phyloP scores from a whole-genome alignment of 2,329 filamentous ascomycete species.

The Penicillium sclerotiorum region DNA sequence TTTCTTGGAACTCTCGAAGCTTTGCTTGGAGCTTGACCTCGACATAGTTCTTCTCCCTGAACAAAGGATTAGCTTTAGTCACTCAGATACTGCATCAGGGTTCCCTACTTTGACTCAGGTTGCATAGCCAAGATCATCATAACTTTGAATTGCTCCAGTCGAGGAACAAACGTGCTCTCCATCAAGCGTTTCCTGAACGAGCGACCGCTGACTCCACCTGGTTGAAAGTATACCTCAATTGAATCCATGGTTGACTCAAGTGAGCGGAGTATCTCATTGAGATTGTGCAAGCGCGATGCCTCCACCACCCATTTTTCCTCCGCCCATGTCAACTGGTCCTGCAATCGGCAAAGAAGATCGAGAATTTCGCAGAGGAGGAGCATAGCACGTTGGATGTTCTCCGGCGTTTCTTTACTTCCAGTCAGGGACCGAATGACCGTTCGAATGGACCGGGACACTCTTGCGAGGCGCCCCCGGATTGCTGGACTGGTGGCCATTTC shows the following conservation, averaged over 20 bases:
- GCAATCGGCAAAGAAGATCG: slow-evolving; percentile 27
- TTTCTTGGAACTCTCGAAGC: slow-evolving; percentile 6
- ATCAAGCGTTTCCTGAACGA: slow-evolving; percentile 31
- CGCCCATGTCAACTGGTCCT: slow-evolving; percentile 26
- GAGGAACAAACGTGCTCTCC: slow-evolving; percentile 29
- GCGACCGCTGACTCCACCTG: slow-evolving; percentile 30
- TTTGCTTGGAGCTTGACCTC: slow-evolving; percentile 6
- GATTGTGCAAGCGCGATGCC: slow-evolving; percentile 15
- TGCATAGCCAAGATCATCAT: slow-evolving; percentile 31
- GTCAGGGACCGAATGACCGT: slow-evolving; percentile 26
- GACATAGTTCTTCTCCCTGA: not conserved
- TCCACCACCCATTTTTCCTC: slow-evolving; percentile 29
- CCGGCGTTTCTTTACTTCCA: slow-evolving; percentile 27
- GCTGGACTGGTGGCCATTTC: slow-evolving; percentile 15
- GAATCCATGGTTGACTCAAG: slow-evolving; percentile 27
- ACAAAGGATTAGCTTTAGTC: not conserved
- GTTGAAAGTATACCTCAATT: slow-evolving; percentile 35
- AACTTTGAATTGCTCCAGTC: slow-evolving; percentile 35
- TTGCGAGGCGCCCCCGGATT: slow-evolving; percentile 18
- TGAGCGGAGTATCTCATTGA: slow-evolving; percentile 26
- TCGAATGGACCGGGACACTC: slow-evolving; percentile 21
- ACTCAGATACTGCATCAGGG: not conserved
- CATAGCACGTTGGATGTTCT: slow-evolving; percentile 24
- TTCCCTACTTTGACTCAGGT: slow-evolving; percentile 24
- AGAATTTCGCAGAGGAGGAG: slow-evolving; percentile 25